A percentile compares a stretch with the other conserved stretches of the same genome.
phyloP scores from a whole-genome alignment of 129 eudicot genomes.

The Saussurea involucrata region DNA sequence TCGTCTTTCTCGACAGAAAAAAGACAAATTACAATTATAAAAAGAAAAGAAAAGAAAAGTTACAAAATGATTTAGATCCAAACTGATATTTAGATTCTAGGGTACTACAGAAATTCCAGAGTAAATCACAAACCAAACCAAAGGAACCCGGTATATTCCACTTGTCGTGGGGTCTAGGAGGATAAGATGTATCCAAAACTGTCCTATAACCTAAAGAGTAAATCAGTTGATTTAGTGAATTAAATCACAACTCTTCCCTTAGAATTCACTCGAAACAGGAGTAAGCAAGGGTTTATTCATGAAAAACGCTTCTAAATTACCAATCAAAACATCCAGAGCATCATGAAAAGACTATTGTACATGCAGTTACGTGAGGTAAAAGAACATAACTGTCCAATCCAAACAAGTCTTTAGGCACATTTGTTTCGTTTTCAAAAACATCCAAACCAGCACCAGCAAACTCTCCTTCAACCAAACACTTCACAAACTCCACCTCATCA shows the following conservation, averaged over 20 bases:
- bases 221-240: too few species aligned
- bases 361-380: slow-evolving; percentile 51
- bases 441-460: slow-evolving; percentile 80
- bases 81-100: not conserved
- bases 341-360: slow-evolving; percentile 40
- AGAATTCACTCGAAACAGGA: slow-evolving; percentile 27
- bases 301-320: slow-evolving; percentile 73
- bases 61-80: not conserved
- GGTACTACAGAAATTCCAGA: too few species aligned
- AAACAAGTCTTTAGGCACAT: slow-evolving; percentile 46
- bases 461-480: slow-evolving; percentile 41
- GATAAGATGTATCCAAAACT: not conserved
- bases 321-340: slow-evolving; percentile 32
- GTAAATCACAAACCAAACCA: not conserved
- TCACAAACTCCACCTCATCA: slow-evolving; percentile 56
- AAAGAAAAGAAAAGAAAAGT: too few species aligned
- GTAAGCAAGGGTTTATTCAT: slow-evolving; percentile 51
- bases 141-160: not conserved
- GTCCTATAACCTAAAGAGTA: not conserved
- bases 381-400: slow-evolving; percentile 62
- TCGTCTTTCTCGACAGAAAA: not conserved
- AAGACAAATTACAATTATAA: not conserved
- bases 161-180: not conserved
- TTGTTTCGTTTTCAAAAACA: slow-evolving; percentile 70
- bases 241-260: not conserved